Conservation (phyloP, 2,329 filamentous ascomycete species). For the Thyridium curvatum region DNA sequence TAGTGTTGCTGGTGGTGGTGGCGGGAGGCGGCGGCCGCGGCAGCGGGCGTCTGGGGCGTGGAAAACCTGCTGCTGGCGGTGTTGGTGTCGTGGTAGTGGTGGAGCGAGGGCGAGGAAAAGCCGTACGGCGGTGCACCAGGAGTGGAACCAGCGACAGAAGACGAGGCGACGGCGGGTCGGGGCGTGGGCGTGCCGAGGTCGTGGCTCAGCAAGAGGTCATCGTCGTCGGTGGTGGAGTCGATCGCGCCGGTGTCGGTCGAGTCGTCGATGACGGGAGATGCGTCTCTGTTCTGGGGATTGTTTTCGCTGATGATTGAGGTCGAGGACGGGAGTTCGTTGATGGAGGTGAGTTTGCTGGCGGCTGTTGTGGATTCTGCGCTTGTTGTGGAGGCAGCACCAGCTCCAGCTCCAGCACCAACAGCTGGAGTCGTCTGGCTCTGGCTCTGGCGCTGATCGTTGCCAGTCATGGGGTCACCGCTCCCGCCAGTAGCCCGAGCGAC, state of each 20-base stretch:
- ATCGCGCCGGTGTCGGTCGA: neutral
- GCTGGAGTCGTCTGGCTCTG: too few species aligned
- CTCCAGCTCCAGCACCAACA: too few species aligned
- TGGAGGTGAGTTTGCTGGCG: neutral
- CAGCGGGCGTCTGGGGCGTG: neutral
- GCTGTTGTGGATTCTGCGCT: neutral
- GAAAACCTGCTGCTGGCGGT: too few species aligned
- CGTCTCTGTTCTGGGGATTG: neutral
- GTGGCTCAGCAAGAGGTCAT: neutral
- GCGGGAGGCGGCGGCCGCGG: neutral
- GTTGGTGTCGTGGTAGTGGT: neutral
- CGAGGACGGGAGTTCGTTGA: neutral
- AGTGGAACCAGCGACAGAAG: too few species aligned
- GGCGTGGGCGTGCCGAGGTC: neutral
- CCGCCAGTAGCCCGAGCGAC: constrained; percentile 1
- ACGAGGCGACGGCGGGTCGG: neutral
- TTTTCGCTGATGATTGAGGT: neutral
- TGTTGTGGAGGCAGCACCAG: too few species aligned
- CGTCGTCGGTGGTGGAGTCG: neutral
- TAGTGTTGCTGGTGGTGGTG: neutral
- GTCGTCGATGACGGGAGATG: too few species aligned
- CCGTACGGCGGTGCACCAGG: too few species aligned
- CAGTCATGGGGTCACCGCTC: neutral
- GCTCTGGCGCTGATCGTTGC: too few species aligned
- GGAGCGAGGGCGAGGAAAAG: too few species aligned